Percentiles rank a stretch among this genome's conserved stretches.
phyloP scores from a whole-genome alignment of 495 filamentous ascomycete species.

The Penicillium tannophilum region DNA sequence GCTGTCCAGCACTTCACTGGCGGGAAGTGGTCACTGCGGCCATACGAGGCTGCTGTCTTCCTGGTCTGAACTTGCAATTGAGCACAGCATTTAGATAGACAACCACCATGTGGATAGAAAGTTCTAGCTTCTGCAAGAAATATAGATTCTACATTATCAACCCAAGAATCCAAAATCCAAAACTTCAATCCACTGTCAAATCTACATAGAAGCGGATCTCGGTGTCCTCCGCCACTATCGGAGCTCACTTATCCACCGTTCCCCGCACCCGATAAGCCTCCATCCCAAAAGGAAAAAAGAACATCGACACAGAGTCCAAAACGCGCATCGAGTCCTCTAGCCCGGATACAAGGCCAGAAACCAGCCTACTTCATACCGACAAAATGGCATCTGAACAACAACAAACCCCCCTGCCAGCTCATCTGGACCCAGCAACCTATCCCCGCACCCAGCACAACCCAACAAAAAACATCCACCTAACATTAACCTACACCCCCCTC shows the following conservation, averaged over 20 bases:
- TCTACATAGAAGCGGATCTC: slow-evolving; percentile 2
- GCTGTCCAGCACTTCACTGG: slow-evolving; percentile 28
- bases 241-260: slow-evolving; percentile 22
- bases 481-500: slow-evolving; percentile 63
- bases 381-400: slow-evolving; percentile 23
- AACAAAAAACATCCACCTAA: slow-evolving; percentile 41
- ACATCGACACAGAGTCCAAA: background rate
- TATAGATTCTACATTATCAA: background rate
- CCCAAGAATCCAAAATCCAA: background rate
- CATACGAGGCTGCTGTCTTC: slow-evolving; percentile 43
- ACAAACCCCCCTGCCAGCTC: slow-evolving; percentile 28
- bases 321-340: background rate
- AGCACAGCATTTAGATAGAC: background rate
- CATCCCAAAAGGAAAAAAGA: background rate
- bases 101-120: background rate
- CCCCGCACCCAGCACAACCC: slow-evolving; percentile 36
- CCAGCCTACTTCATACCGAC: background rate
- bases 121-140: background rate
- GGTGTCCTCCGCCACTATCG: slow-evolving; percentile 22
- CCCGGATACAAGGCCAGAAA: background rate
- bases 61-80: slow-evolving; percentile 19
- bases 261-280: slow-evolving; percentile 31
- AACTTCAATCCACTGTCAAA: background rate
- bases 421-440: slow-evolving; percentile 46
- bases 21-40: slow-evolving; percentile 38